These are phyloP conservation scores for Acer yangbiense DNA, from an alignment of 345 rosid genomes.

Conservation along the genomic window DNA sequence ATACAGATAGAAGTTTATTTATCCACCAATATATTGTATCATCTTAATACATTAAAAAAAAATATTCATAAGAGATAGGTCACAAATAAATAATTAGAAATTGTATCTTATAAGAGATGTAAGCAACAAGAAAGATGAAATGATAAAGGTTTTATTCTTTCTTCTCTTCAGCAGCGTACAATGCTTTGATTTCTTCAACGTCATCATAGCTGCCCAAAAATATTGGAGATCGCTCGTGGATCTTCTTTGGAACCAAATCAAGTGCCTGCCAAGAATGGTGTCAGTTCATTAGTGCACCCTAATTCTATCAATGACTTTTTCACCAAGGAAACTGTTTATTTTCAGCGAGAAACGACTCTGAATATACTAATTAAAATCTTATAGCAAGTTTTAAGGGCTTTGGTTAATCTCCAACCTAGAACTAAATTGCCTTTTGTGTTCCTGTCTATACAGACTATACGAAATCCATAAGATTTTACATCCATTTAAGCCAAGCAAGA, in stretches of 20 bases:
- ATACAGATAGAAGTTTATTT: neutral
- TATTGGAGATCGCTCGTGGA: conserved; percentile 89
- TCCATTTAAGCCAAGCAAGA: neutral
- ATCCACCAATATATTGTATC: neutral
- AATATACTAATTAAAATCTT: neutral
- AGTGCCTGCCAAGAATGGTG: conserved; percentile 61
- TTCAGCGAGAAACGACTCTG: neutral
- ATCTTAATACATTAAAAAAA: neutral
- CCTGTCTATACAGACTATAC: neutral
- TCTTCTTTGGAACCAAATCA: conserved; percentile 71
- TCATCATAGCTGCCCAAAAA: conserved; percentile 96
- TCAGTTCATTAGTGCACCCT: neutral
- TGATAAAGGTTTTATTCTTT: conserved; percentile 28
- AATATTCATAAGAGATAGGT: neutral
- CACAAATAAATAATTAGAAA: neutral
- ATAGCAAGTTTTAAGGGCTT: neutral
- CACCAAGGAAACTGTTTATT: neutral
- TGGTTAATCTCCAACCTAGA: neutral
- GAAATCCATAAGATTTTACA: neutral
- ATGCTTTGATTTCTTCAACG: conserved; percentile 86
- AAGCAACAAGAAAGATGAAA: conserved; percentile 1
- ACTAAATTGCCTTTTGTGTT: neutral
- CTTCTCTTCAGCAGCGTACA: conserved; percentile 64
- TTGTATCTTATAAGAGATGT: neutral
- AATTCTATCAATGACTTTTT: neutral